Base-by-base conservation (phyloP, 495 filamentous ascomycete species). In the Penicillium salamii region DNA sequence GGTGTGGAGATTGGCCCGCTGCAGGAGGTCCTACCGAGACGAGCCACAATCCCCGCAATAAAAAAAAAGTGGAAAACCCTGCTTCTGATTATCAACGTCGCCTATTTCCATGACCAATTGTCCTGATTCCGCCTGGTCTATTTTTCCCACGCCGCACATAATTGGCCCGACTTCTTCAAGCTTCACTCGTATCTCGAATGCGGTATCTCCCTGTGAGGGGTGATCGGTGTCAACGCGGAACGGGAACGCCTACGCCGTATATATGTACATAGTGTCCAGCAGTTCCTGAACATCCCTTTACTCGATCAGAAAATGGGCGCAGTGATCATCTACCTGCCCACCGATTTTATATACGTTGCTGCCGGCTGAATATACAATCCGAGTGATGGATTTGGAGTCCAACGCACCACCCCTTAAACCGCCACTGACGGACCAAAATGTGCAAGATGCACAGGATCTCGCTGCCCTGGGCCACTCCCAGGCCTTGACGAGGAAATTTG, bases 391-490 rank as follows among this genome's bases (percentile, higher is more conserved):
- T 56, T 28, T 63, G 49, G 70, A 74, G 57, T 50, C 54, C 24
- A 63, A 67, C 36, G 46, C 55, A 37, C 46, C 37, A 24, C 50
- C 58, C 18, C 35, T 67, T 21, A 73, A 74, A 52, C 69, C 66
- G 47, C 54, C 58, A 3, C 42, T 65, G 28, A 48, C 46, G 46
- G 46, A 48, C 20, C 53, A 59, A 28, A 49, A 55, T 53, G 68
- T 69, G 35, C 61, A 70, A 58, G 65, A 66, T 54, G 65, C 71
- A 31, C 70, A 70, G 43, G 77, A 80, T 40, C 65, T 80, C 38
- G 77, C 75, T 1, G 71, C 68, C 2, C 58, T 80, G 58, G 77
- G 77, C 39, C 77, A 80, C 45, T 70, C 71, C 58, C 77, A 80
- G 62, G 70, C 64, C 15, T 53, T 80, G 47, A 65, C 61, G 2